Percentiles rank a stretch among this genome's conserved stretches.
Conservation (phyloP, 371 early-diverging fungal genomes). For the Batrachochytrium dendrobatidis region DNA sequence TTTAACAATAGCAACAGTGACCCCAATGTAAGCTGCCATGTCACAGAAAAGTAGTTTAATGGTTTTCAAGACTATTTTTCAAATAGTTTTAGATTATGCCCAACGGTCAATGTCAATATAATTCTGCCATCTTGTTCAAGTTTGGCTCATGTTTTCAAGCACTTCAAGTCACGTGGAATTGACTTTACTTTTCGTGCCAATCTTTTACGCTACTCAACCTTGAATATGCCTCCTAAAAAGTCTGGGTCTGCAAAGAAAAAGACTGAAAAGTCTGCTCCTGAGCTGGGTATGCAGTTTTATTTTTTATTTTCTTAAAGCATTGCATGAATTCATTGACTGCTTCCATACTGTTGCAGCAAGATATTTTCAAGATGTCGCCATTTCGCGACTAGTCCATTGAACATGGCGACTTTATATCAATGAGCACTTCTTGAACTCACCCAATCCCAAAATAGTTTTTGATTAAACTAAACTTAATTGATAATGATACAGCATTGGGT, state of each 20-base stretch:
- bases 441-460: neutral
- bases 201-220: no score
- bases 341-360: neutral
- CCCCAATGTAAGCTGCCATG: conserved; percentile 14
- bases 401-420: neutral
- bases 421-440: neutral
- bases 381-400: neutral
- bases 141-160: no score
- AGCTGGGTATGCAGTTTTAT: neutral
- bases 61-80: no score
- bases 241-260: conserved; percentile 16
- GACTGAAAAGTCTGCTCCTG: conserved; percentile 4
- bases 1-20: conserved; percentile 17
- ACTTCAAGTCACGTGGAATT: no score
- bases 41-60: no score
- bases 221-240: conserved; percentile 32
- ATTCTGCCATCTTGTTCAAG: no score
- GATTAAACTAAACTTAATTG: no score
- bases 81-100: neutral
- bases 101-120: neutral
- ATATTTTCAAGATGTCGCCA: neutral
- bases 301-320: neutral
- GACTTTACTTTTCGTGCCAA: no score
- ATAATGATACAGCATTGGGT: neutral
- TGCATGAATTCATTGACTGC: neutral